Evolutionary conservation across 345 rosid species (phyloP).

Genomic region (Sonneratia caseolaris): DNA sequence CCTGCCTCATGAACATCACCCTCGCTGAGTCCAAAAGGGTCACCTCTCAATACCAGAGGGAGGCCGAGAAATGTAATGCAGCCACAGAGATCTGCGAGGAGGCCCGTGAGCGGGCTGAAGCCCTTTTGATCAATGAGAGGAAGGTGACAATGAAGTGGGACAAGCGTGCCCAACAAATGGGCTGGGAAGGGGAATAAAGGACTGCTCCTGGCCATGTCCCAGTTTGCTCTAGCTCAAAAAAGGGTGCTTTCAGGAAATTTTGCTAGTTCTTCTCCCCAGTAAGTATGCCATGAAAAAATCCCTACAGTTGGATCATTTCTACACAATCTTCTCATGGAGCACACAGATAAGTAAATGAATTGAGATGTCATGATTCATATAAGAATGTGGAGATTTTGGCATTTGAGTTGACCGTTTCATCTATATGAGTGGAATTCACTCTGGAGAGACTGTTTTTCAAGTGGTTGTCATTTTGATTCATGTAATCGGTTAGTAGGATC

Average conservation of each 20-base stretch:
- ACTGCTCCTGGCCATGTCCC: background rate
- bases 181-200: conserved; percentile 79
- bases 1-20: conserved; percentile 74
- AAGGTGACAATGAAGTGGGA: conserved; percentile 79
- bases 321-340: background rate
- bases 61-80: conserved; percentile 91
- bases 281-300: background rate
- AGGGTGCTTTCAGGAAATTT: background rate
- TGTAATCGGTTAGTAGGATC: no score
- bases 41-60: conserved; percentile 90
- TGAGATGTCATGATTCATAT: background rate
- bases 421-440: background rate
- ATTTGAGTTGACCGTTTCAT: background rate
- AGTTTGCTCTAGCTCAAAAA: background rate
- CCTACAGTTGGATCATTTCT: background rate
- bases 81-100: conserved; percentile 95
- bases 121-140: conserved; percentile 64
- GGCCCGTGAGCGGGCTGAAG: conserved; percentile 81
- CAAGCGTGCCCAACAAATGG: conserved; percentile 77
- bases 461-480: no score
- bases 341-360: background rate
- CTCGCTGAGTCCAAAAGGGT: conserved; percentile 81
- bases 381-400: background rate
- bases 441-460: background rate
- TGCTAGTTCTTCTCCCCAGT: background rate